Evolutionary conservation across 1,284 basidiomycete species (phyloP).

Genomic region (Xerocomus alliaceus): DNA sequence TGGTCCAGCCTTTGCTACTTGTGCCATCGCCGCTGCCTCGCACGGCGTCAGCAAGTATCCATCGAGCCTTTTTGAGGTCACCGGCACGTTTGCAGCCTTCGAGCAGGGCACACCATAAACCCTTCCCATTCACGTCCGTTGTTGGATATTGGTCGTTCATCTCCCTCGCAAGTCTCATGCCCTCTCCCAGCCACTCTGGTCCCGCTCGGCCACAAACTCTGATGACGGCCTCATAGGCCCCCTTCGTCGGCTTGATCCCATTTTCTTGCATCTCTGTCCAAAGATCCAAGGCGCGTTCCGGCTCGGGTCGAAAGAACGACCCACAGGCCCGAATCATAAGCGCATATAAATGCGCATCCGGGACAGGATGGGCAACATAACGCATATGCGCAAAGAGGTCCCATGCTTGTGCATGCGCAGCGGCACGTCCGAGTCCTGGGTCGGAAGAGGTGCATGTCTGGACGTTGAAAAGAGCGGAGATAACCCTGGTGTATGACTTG

Average conservation of each 20-base stretch:
- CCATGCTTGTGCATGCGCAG: constrained; percentile 80
- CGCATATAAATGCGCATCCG: constrained; percentile 78
- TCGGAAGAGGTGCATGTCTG: constrained; percentile 45
- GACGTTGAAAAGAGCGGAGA: constrained; percentile 64
- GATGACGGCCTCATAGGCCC: constrained; percentile 85
- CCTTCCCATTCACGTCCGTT: constrained; percentile 41
- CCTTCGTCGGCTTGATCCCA: constrained; percentile 59
- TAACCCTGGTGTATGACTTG: constrained; percentile 67
- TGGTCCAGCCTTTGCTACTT: constrained; percentile 38
- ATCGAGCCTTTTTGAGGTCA: constrained; percentile 83
- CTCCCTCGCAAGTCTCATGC: constrained; percentile 78
- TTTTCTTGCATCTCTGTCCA: constrained; percentile 91
- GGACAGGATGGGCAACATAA: constrained; percentile 86
- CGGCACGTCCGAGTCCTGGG: constrained; percentile 32
- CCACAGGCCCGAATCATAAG: constrained; percentile 91
- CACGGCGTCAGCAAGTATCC: constrained; percentile 91
- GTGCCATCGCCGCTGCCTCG: constrained; percentile 37
- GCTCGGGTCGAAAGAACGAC: constrained; percentile 64
- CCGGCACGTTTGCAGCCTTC: constrained; percentile 89
- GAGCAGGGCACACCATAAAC: constrained; percentile 80
- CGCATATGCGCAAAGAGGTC: constrained; percentile 96
- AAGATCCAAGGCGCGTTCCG: constrained; percentile 91
- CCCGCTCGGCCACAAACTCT: constrained; percentile 76
- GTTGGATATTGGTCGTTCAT: constrained; percentile 64
- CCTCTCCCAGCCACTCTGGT: constrained; percentile 72